Percentiles rank a stretch among this genome's conserved stretches.
These are phyloP conservation scores for Canavalia ensiformis DNA, from an alignment of 306 rosid genomes.

Conservation along the genomic window DNA sequence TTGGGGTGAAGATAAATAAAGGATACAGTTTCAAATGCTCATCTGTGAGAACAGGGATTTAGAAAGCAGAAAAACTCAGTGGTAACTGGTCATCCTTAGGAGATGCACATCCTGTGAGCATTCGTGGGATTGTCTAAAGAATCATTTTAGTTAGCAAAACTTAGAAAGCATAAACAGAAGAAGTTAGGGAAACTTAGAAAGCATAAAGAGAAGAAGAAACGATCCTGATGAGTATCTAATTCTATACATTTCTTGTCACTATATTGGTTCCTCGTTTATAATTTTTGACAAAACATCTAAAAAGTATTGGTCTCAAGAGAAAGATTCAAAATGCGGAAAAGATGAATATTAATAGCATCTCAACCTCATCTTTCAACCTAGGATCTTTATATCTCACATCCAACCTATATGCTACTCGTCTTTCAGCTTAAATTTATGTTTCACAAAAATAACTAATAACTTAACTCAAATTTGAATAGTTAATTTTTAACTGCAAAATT, in stretches of 20 bases:
- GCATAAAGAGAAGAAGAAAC: background rate
- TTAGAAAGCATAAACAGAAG: background rate
- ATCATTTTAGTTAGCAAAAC: background rate
- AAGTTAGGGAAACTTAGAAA: background rate
- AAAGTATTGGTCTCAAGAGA: background rate
- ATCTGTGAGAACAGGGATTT: background rate
- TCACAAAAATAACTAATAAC: too few relatives aligned
- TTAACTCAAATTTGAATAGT: too few relatives aligned
- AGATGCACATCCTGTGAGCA: background rate
- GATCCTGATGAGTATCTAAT: background rate
- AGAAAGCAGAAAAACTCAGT: background rate
- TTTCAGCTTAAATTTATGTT: background rate
- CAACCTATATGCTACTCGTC: background rate
- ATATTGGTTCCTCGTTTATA: background rate
- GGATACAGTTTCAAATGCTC: too few relatives aligned
- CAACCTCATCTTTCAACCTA: background rate
- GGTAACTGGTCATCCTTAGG: background rate
- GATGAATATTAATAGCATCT: background rate
- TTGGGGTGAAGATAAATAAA: too few relatives aligned
- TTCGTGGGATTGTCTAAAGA: background rate
- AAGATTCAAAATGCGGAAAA: background rate
- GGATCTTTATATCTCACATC: background rate
- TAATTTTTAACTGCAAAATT: too few relatives aligned
- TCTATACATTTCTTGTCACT: background rate
- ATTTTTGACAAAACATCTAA: background rate